Evolutionary conservation across 129 eudicot species (phyloP), one percentile per base, ranked within the genome.

Genomic region (Lactuca saligna): DNA sequence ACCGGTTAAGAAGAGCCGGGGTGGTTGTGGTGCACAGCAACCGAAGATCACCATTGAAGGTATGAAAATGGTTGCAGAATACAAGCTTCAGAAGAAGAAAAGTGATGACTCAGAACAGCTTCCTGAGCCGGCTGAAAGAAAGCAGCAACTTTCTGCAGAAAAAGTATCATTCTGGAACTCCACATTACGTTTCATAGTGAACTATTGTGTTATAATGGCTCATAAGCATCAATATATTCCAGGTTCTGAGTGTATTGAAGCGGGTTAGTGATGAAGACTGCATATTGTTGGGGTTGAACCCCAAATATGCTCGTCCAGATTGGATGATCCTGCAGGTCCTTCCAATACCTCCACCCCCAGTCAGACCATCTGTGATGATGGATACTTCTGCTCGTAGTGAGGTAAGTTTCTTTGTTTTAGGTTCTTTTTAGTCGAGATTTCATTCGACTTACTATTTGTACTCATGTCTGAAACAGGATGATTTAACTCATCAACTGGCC

Each of bases 331-430:
- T 93, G 67, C 98, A 93, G 83, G 98, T 77, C 62, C 91, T 93
- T 63, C 98, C 98, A 3, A 85, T 93, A 13, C 98, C 98, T 35
- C 98, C 98, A 32, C 98, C 96, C 63, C 98, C 98, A 1, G 98
- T 93, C 57, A 82, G 98, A 70, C 98, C 98, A 75, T 93, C 98
- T 78, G 98, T 93, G 61, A 93, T 93, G 96, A 93, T 93, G 98
- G 96, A 89, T 72, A 93, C 98, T 31, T 93, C 98, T 38, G 83
- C 96, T 4, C 83, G 98, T 70, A 93, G 98, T 73, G 98, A 93
- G 96, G 98, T 68, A 77, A 77, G 89, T 74, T 66, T 66, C 46
- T 35, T 57, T 53, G 57, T 46, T 46, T 46, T 46, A 10, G 2
- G 13, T n/a, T 46, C 5, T 46, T 46, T 42, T 11, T 57, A 25